Evolutionary conservation across 495 filamentous ascomycete species (phyloP), one percentile per base, ranked within the genome.

Genomic region (Penicillium maclennaniae): DNA sequence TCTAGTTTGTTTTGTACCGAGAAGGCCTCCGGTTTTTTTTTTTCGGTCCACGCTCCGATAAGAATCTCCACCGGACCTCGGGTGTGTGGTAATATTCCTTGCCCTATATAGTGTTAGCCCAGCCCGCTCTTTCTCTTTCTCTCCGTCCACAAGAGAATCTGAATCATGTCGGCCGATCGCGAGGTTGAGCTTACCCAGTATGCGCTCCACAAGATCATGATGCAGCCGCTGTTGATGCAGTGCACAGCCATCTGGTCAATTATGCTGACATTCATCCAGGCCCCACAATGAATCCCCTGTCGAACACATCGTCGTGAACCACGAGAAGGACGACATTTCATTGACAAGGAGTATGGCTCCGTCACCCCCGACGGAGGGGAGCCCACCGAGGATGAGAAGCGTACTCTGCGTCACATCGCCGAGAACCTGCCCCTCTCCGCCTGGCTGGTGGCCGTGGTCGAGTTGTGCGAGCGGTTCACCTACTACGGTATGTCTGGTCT

Each of bases 381-480:
- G 53, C 80, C 81, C 20, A 83, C 69, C n/a, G 75, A 79, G 5
- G 61, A 77, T 12, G 83, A 86, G 62, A 72, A 69, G 60, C 62
- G 54, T 9, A 69, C 68, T 7, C 64, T 85, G 17, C 76, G 78
- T 27, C 74, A 78, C 45, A 64, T 86, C 21, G 68, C 81, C 4
- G 81, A 83, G 59, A 78, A 77, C 56, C 57, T 86, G 31, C 82
- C 83, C 8, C 28, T 70, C 54, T 76, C 77, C 6, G 78, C 81
- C 45, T 87, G 79, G 72, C 66, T 85, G 42, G 80, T 87, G 21
- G 81, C 79, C 5, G 47, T 83, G 37, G 78, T 87, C 48, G 85
- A 87, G 57, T 55, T 87, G 39, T 82, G 80, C 60, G 85, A 88
- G 70, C 79, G 85, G 51, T 87, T 87, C 63, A 78, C 81, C 54